Base-by-base conservation (phyloP, 805 yeast species). In the Teunomyces panamensis region DNA sequence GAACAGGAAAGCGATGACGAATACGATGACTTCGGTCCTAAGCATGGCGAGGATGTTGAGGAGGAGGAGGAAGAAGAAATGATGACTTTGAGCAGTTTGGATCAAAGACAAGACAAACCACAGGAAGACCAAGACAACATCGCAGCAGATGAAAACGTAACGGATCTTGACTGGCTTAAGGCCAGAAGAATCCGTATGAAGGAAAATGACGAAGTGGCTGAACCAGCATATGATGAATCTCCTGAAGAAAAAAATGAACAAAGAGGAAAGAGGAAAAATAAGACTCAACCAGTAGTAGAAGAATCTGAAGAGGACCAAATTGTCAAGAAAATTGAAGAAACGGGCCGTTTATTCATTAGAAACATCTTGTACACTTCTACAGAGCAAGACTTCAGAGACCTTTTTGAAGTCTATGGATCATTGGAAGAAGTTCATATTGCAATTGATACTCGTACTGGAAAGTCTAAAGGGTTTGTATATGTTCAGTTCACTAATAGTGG, bases 351-450 rank as follows among this genome's bases (percentile, higher is more conserved):
- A 42, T 94, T 94, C 65, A 66, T 94, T 43, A 82, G 99, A 71
- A 94, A 94, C 60, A 85, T 94, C 42, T 74, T 83, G 4, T 94
- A 89, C 58, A 72, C 85, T 0, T 81, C 96, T 9, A 77, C 86
- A 0, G 97, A 91, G 62, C 80, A 79, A 0, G 98, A 94, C 46
- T 85, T 91, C 62, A 67, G 71, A 29, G 69, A 75, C 2, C 70
- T 90, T 20, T 91, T 94, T 58, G 52, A 74, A 4, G 62, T 72
- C 3, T 94, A 69, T 62, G 99, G 99, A 8, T 69, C 70, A 5
- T 64, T 90, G 33, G 88, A 84, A 54, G 98, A 94, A 68, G 96
- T 89, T 1, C 99, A 94, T 65, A 74, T 94, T 57, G 97, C 99
- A 0, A 65, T 90, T 32, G 98, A 92, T 61, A 85, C 95, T 3